Conservation (phyloP, 805 yeast genomes). For the Suhomyces pyralidae region DNA sequence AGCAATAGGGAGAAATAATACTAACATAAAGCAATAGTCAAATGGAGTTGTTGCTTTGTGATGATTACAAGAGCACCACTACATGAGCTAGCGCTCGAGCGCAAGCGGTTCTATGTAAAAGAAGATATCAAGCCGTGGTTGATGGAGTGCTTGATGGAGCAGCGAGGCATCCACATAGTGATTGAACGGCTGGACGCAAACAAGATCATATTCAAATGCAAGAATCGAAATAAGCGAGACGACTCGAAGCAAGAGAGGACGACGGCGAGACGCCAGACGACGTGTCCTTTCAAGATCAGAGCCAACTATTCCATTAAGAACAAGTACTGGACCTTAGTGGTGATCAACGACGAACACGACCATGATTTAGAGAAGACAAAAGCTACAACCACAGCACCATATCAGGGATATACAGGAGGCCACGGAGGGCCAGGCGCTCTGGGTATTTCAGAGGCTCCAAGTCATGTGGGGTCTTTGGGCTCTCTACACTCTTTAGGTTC, state of each 20-base stretch:
- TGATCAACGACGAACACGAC: conserved; percentile 58
- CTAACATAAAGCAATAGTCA: too few relatives aligned
- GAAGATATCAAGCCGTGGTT: conserved; percentile 63
- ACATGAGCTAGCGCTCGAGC: conserved; percentile 19
- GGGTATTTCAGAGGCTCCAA: not conserved
- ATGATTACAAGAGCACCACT: conserved; percentile 2
- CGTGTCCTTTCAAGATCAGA: conserved; percentile 63
- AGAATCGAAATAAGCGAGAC: conserved; percentile 22
- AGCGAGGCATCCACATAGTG: conserved; percentile 52
- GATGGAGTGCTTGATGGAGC: conserved; percentile 40
- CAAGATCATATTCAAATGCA: conserved; percentile 63
- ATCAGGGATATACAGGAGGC: too few relatives aligned
- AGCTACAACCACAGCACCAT: too few relatives aligned
- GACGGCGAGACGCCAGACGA: conserved; percentile 21
- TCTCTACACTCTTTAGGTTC: not conserved
- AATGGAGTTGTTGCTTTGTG: not conserved
- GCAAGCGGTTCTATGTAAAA: conserved; percentile 30
- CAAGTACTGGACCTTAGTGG: conserved; percentile 57
- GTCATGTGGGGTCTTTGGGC: not conserved
- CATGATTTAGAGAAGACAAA: conserved; percentile 27
- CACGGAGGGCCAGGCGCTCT: too few relatives aligned
- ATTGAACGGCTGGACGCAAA: conserved; percentile 61
- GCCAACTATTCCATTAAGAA: conserved; percentile 57
- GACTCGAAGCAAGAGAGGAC: conserved; percentile 12
- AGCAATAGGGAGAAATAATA: not conserved